These are phyloP conservation scores for Neurospora cerealis DNA, from an alignment of 495 filamentous ascomycete genomes.

Conservation along the genomic window DNA sequence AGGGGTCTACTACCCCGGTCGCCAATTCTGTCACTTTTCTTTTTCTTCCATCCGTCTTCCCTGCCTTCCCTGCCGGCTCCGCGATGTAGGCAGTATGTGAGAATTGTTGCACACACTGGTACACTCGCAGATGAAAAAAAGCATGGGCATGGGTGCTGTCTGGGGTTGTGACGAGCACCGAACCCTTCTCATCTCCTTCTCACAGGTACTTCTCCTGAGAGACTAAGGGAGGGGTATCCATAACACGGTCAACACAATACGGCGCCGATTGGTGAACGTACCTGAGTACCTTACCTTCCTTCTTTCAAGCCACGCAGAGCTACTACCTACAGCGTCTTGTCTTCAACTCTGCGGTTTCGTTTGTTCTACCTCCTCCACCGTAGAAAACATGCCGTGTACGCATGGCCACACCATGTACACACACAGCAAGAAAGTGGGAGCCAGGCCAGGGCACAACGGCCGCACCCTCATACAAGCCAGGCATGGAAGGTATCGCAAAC, in stretches of 20 bases:
- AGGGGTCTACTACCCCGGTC: neutral
- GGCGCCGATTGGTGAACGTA: neutral
- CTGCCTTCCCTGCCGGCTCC: neutral
- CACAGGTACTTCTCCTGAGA: neutral
- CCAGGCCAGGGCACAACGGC: neutral
- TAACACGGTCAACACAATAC: neutral
- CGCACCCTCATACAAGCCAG: slow-evolving; percentile 3
- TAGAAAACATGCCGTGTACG: slow-evolving; percentile 6
- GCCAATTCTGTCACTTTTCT: slow-evolving; percentile 5
- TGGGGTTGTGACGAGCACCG: neutral
- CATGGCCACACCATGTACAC: slow-evolving; percentile 1
- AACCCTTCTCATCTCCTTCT: neutral
- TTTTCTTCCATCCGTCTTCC: slow-evolving; percentile 9
- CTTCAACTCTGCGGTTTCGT: neutral
- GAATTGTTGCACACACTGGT: neutral
- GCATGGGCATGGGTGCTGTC: neutral
- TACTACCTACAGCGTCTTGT: neutral
- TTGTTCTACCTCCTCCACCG: slow-evolving; percentile 7
- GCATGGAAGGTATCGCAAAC: slow-evolving; percentile 9
- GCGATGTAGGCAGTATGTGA: neutral
- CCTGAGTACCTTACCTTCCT: neutral
- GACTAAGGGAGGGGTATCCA: neutral
- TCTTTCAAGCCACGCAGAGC: neutral
- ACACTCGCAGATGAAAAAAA: neutral
- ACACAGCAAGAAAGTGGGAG: neutral